Evolutionary conservation across 2,329 filamentous ascomycete genomes (phyloP), one percentile per base, ranked within the genome.

Genomic region (Trichoderma aggressivum): DNA sequence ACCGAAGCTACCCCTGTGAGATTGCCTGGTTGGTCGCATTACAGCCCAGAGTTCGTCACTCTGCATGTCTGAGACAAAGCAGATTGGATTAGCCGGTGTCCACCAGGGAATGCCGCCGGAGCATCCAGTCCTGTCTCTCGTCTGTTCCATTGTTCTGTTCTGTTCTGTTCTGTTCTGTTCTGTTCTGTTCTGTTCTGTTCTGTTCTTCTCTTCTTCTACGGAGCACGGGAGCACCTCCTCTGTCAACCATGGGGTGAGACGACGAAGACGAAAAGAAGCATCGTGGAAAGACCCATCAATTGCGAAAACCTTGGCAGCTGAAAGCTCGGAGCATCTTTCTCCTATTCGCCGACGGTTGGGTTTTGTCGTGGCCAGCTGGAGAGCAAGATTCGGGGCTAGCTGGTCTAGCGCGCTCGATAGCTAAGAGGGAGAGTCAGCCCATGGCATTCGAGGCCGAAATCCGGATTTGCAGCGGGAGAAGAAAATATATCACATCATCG

Each of bases 1-100:
- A 65, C 53, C 67, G 60, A 70, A 64, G 39, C 30, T 60, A 72
- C 59, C 70, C 66, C 59, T 72, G 66, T 70, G 70, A 72, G 67
- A 60, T 63, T 72, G 50, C 65, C 59, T 70, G 58, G 43, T 65
- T 59, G 58, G 62, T 34, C 47, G 50, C 63, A 39, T 65, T 36
- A 18, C 58, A 39, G 59, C 67, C 67, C 53, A 68, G 65, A 60
- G 65, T 68, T 68, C 65, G 65, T 68, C 65, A 61, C 28, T 28
- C 65, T 68, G 36, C 65, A 61, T 68, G 65, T 61, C 65, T 68
- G 56, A 68, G 65, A 68, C 65, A 68, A 39, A 14, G 14, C 47
- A 68, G 34, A 32, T 32, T 30, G 56, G 32, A 39, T 18, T 26
- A 55, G 28, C 43, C 24, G 30, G 47, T 63, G 39, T 32, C 39